Evolutionary conservation across 768 basidiomycete species (phyloP).

Genomic region (Tylopilus sp.): DNA sequence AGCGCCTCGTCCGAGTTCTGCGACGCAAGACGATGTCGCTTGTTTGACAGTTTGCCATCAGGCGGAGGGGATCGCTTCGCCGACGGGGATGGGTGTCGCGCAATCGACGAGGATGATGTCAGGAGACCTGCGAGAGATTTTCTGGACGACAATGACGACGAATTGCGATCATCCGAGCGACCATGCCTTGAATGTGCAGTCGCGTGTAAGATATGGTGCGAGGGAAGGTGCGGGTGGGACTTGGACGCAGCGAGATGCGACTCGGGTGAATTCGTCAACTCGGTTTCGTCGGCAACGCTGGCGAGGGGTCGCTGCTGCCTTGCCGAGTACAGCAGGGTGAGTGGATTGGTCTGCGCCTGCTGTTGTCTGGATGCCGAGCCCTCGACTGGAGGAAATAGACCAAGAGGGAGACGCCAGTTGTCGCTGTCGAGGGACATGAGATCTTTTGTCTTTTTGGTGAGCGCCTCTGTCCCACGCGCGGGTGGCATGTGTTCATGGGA

Average conservation of each 20-base stretch:
- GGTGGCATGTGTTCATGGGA: constrained; percentile 47
- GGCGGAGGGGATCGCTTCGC: constrained; percentile 26
- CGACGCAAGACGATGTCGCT: constrained; percentile 30
- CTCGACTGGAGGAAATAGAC: constrained; percentile 10
- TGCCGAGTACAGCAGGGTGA: constrained; percentile 17
- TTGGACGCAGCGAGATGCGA: constrained; percentile 2
- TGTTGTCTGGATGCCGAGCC: constrained; percentile 12
- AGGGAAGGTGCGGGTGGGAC: constrained; percentile 17
- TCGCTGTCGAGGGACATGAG: constrained; percentile 67
- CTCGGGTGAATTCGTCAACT: constrained; percentile 2
- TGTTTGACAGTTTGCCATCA: constrained; percentile 26
- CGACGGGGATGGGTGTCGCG: constrained; percentile 11
- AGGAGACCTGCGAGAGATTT: constrained; percentile 23
- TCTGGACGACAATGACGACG: constrained; percentile 29
- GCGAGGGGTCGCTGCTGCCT: constrained; percentile 14
- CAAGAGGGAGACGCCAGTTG: constrained; percentile 34
- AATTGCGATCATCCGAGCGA: constrained; percentile 16
- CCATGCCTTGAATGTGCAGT: constrained; percentile 8
- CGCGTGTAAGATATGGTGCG: constrained; percentile 12
- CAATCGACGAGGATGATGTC: constrained; percentile 12
- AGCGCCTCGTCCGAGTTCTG: constrained; percentile 13
- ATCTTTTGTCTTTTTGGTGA: constrained; percentile 79
- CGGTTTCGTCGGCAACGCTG: constrained; percentile 8
- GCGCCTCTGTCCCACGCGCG: constrained; percentile 55
- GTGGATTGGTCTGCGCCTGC: constrained; percentile 17